A percentile compares a stretch with the other conserved stretches of the same genome.
Conservation (phyloP, 306 rosid species). For the Sicyos baderoa region DNA sequence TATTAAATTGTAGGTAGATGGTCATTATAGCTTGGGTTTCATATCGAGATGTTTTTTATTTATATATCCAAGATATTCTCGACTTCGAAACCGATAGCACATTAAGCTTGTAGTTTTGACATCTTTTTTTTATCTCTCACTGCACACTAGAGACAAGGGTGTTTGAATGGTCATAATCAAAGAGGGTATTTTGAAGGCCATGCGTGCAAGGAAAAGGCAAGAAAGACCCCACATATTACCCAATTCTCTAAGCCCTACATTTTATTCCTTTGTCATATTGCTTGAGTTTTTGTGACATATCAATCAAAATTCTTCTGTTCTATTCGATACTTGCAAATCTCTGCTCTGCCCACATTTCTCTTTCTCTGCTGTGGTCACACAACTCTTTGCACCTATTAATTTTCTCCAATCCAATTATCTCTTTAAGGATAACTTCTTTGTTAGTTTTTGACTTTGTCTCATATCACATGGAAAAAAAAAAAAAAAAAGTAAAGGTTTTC, state of each 20-base stretch:
- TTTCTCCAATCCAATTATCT: conserved; percentile 10
- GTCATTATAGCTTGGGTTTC: neutral
- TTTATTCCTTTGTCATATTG: conserved; percentile 21
- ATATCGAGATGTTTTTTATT: neutral
- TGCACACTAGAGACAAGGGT: neutral
- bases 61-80: neutral
- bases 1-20: no score
- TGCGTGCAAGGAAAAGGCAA: conserved; percentile 32
- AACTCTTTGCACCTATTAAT: conserved; percentile 5
- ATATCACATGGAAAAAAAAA: neutral
- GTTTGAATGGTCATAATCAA: conserved; percentile 33
- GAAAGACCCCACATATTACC: conserved; percentile 30
- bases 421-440: neutral
- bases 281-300: conserved; percentile 18
- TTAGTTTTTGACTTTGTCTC: conserved; percentile 8
- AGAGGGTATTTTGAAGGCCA: conserved; percentile 28
- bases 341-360: conserved; percentile 14
- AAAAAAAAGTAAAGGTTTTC: neutral
- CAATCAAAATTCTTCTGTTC: conserved; percentile 13
- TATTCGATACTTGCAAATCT: conserved; percentile 11
- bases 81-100: neutral
- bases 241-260: conserved; percentile 27
- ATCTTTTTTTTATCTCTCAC: neutral
- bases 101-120: neutral
- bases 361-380: conserved; percentile 4